Evolutionary conservation across 1,139 yeast genomes (phyloP).

Genomic region (Kodamaea derodonti): DNA sequence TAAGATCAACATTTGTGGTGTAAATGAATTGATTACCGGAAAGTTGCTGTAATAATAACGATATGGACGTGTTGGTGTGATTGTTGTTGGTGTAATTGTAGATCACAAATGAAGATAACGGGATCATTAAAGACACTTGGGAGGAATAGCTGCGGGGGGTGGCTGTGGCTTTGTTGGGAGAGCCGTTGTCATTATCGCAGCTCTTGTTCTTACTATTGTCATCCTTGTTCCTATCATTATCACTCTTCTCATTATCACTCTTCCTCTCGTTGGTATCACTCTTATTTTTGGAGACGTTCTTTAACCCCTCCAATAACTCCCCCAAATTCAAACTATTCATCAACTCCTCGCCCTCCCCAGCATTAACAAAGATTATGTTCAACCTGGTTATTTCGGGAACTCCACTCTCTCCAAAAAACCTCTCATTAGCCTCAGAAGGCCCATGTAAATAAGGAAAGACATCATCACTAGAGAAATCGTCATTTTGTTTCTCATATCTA

Average conservation of each 20-base stretch:
- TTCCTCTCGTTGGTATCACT: conserved; percentile 2
- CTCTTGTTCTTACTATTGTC: neutral
- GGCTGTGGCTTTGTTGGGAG: too few relatives aligned
- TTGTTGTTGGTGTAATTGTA: conserved; percentile 23
- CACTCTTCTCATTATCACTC: neutral
- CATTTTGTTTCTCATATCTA: neutral
- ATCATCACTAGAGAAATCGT: conserved; percentile 5
- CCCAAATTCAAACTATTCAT: conserved; percentile 20
- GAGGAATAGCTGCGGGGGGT: conserved; percentile 23
- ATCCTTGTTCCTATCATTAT: neutral
- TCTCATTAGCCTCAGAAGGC: conserved; percentile 23
- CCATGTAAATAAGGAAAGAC: conserved; percentile 41
- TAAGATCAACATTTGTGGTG: conserved; percentile 11
- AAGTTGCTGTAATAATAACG: conserved; percentile 11
- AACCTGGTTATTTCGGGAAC: conserved; percentile 9
- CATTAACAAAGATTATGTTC: conserved; percentile 19
- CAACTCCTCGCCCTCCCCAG: conserved; percentile 11
- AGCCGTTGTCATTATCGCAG: too few relatives aligned
- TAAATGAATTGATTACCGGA: conserved; percentile 9
- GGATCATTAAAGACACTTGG: conserved; percentile 32
- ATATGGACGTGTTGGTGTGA: conserved; percentile 13
- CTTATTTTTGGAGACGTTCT: conserved; percentile 4
- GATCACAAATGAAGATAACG: conserved; percentile 30
- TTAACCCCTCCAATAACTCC: too few relatives aligned
- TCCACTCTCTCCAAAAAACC: conserved; percentile 16